Conservation (phyloP, 164 flowering plant species). For the Macadamia tetraphylla region DNA sequence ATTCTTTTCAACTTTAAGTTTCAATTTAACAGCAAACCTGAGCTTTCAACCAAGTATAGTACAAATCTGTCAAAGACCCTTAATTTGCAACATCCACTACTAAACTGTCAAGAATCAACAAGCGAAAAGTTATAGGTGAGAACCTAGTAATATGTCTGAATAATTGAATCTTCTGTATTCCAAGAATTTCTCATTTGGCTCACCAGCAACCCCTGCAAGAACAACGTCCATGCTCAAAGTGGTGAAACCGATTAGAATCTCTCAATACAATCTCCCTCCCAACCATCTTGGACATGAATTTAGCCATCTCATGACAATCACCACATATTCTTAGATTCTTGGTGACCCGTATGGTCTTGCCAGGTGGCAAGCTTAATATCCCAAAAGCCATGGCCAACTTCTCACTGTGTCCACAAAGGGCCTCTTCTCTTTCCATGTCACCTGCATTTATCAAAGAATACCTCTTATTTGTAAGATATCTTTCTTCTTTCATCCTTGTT, state of each 20-base stretch:
- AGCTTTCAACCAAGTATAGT: not conserved
- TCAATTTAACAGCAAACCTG: not conserved
- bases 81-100: not conserved
- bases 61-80: not conserved
- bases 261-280: constrained; percentile 51
- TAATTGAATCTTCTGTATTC: not conserved
- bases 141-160: not conserved
- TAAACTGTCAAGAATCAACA: not conserved
- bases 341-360: constrained; percentile 44
- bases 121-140: not conserved
- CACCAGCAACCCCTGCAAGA: constrained; percentile 57
- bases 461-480: constrained; percentile 23
- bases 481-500: constrained; percentile 41
- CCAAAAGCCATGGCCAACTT: constrained; percentile 64
- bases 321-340: constrained; percentile 53
- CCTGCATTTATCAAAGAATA: constrained; percentile 43
- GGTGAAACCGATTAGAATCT: constrained; percentile 65
- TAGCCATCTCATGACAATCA: constrained; percentile 68
- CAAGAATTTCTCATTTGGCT: not conserved
- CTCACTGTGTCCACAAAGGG: constrained; percentile 68
- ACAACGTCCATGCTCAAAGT: constrained; percentile 53
- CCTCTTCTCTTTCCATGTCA: constrained; percentile 41
- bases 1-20: not conserved
- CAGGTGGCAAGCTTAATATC: constrained; percentile 36
- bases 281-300: constrained; percentile 43